Base-by-base conservation (phyloP, 202 grass and related monocot species). In the Setaria viridis region DNA sequence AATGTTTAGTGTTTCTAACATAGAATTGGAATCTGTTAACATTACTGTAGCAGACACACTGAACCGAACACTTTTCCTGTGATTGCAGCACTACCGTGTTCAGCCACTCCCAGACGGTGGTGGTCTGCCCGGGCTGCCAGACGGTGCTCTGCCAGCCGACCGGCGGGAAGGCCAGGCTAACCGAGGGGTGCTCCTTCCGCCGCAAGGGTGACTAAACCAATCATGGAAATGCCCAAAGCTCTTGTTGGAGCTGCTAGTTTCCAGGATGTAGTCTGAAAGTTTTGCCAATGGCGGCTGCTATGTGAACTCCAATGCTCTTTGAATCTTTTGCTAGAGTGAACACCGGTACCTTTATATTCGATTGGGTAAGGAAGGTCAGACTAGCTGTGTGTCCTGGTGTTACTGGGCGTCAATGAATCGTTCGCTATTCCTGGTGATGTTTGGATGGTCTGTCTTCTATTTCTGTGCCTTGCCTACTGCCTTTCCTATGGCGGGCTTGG, bases 91-190 rank as follows among this genome's bases (percentile, higher is more conserved):
- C 90, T 37, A 94, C 89, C 0, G 85, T 94, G 54, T 94, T 94
- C 85, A 94, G 92, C 81, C 92, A 94, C 87, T 94, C 92, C 15
- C 92, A 94, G 78, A 89, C 89, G 0, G 92, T 94, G 0, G 92
- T 92, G 37, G 87, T 94, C 13, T 92, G 92, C 75, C 57, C 87
- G 0, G 88, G 90, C 11, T 94, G 92, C 72, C 89, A 92, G 74
- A 88, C 77, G 5, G 92, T 94, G 21, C 87, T 92, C 56, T 94
- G 92, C 92, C 92, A 94, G 80, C 87, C 87, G 0, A 94, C 92
- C 0, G 92, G 92, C 19, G 92, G 92, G 33, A 92, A 94, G 80
- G 84, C 92, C 53, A 89, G 81, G 82, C 85, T 94, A 79, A 94
- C 89, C 0, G 92, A 94, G 67, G 92, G 89, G 0, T 94, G 92